phyloP scores from a whole-genome alignment of 1,139 yeast genomes.

The Candida freyschussii region DNA sequence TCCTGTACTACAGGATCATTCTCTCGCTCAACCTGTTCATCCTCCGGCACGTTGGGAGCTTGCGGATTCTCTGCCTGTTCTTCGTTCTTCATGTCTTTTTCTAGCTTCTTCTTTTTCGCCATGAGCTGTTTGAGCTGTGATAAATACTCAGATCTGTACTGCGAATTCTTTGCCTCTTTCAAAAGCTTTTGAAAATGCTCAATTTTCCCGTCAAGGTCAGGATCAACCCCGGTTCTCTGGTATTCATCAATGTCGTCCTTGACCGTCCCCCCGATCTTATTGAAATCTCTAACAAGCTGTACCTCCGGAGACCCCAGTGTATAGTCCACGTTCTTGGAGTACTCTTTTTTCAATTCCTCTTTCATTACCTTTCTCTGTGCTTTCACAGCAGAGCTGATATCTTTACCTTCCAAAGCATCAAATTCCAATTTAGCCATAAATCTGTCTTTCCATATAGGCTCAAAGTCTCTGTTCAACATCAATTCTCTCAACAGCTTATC shows the following conservation, averaged over 20 bases:
- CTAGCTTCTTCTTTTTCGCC: neutral
- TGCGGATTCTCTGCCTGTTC: neutral
- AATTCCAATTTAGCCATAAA: slow-evolving; percentile 8
- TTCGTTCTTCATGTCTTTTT: neutral
- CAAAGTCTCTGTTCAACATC: slow-evolving; percentile 6
- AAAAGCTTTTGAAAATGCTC: slow-evolving; percentile 5
- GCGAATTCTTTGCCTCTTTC: neutral
- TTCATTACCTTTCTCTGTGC: slow-evolving; percentile 5
- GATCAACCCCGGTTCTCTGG: slow-evolving; percentile 4
- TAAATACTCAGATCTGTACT: neutral
- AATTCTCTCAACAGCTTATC: slow-evolving; percentile 7
- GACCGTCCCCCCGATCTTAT: slow-evolving; percentile 4
- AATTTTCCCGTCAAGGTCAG: slow-evolving; percentile 9
- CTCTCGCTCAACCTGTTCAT: neutral
- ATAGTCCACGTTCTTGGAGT: slow-evolving; percentile 12
- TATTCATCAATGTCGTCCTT: slow-evolving; percentile 10
- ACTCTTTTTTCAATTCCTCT: slow-evolving; percentile 8
- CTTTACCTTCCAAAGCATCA: slow-evolving; percentile 5
- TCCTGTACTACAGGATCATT: neutral
- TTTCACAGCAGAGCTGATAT: neutral
- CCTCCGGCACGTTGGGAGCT: neutral
- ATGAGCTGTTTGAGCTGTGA: neutral
- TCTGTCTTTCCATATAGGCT: slow-evolving; percentile 10
- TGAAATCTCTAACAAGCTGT: slow-evolving; percentile 6
- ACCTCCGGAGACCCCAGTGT: slow-evolving; percentile 6